A percentile compares a stretch with the other conserved stretches of the same genome.
Evolutionary conservation across 2,329 filamentous ascomycete species (phyloP).

Genomic region (Sporothrix humicola): DNA sequence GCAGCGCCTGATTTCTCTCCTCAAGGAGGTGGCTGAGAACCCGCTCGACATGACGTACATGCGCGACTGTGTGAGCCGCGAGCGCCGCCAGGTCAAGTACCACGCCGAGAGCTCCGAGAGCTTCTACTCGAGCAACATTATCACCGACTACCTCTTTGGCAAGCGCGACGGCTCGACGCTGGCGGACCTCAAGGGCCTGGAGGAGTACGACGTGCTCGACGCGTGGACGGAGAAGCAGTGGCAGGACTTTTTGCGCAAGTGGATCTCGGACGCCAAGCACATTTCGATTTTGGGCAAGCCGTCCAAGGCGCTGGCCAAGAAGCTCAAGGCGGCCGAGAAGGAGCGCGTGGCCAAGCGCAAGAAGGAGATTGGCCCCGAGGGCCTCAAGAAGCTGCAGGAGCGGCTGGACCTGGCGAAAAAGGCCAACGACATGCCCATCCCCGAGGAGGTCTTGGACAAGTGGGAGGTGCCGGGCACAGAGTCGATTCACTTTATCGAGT

Average conservation of each 20-base stretch:
- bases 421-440: slow-evolving; percentile 88
- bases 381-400: slow-evolving; percentile 74
- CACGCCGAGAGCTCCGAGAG: slow-evolving; percentile 80
- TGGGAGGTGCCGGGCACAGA: slow-evolving; percentile 85
- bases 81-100: slow-evolving; percentile 81
- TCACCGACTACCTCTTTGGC: slow-evolving; percentile 91
- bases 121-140: slow-evolving; percentile 84
- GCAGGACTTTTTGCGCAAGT: slow-evolving; percentile 80
- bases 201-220: slow-evolving; percentile 71
- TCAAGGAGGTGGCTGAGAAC: slow-evolving; percentile 79
- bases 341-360: slow-evolving; percentile 79
- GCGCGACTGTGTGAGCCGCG: slow-evolving; percentile 81
- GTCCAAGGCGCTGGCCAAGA: slow-evolving; percentile 77
- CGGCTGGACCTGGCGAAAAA: slow-evolving; percentile 82
- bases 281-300: slow-evolving; percentile 88
- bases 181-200: slow-evolving; percentile 60
- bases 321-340: slow-evolving; percentile 81
- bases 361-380: slow-evolving; percentile 78
- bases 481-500: slow-evolving; percentile 94
- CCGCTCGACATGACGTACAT: slow-evolving; percentile 90
- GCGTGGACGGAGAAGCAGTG: slow-evolving; percentile 84
- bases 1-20: slow-evolving; percentile 80
- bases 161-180: slow-evolving; percentile 80
- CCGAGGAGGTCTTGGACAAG: slow-evolving; percentile 75
- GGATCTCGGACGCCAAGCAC: slow-evolving; percentile 84